Conservation (phyloP, 176 grass and related monocot genomes). For the Oryza longistaminata region DNA sequence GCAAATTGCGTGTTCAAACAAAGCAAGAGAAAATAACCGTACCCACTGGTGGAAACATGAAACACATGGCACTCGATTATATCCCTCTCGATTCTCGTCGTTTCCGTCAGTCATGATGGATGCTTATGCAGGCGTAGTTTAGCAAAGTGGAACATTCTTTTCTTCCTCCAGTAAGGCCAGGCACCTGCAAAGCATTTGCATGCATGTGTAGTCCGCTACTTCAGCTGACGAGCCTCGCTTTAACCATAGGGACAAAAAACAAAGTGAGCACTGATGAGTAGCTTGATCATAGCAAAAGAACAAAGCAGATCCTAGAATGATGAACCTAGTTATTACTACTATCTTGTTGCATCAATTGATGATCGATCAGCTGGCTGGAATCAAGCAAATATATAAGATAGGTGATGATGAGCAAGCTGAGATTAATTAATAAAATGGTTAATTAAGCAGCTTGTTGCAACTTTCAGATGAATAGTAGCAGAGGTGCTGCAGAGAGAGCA, state of each 20-base stretch:
- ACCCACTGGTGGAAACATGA: background rate
- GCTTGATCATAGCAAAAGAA: conserved; percentile 56
- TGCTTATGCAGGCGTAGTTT: conserved; percentile 15
- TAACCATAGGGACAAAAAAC: conserved; percentile 55
- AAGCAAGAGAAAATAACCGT: background rate
- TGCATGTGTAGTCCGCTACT: conserved; percentile 41
- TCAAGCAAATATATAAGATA: conserved; percentile 11
- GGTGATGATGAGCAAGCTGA: background rate
- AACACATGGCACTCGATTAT: background rate
- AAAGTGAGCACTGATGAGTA: conserved; percentile 44
- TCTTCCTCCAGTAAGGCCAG: conserved; percentile 35
- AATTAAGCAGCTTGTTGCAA: background rate
- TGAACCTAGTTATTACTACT: conserved; percentile 37
- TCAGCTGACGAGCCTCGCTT: conserved; percentile 47
- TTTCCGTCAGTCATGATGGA: conserved; percentile 14
- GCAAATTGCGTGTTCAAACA: conserved; percentile 1
- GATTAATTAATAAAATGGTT: background rate
- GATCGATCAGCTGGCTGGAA: conserved; percentile 23
- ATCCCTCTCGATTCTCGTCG: background rate
- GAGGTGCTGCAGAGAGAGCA: background rate
- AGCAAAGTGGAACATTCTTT: conserved; percentile 39
- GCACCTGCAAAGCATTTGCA: conserved; percentile 44
- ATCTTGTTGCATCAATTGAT: conserved; percentile 21
- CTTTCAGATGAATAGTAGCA: conserved; percentile 23
- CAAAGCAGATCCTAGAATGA: conserved; percentile 45